Evolutionary conservation across 805 yeast genomes (phyloP).

Genomic region (Jamesozyma spencerorum): DNA sequence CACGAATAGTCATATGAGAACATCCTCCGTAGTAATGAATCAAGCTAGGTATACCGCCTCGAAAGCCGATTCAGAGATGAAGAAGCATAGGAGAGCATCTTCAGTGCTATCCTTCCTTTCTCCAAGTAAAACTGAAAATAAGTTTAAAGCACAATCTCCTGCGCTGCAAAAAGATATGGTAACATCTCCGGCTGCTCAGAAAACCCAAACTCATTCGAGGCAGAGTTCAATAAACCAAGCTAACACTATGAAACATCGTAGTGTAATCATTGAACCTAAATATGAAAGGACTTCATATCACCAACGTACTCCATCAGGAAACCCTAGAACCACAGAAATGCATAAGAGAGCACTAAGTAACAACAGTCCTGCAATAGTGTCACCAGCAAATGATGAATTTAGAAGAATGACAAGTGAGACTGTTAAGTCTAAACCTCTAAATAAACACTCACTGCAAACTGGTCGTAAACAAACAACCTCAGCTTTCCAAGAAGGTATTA

Average conservation of each 20-base stretch:
- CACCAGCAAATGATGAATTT: neutral
- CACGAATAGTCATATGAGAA: neutral
- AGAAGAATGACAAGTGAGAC: conserved; percentile 4
- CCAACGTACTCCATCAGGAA: neutral
- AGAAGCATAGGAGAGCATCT: conserved; percentile 49
- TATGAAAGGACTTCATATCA: neutral
- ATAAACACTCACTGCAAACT: conserved; percentile 25
- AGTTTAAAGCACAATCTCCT: conserved; percentile 3
- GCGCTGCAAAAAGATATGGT: neutral
- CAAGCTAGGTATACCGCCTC: conserved; percentile 8
- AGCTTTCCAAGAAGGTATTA: conserved; percentile 83
- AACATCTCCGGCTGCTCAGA: neutral
- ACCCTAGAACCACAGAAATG: neutral
- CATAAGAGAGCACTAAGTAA: conserved; percentile 38
- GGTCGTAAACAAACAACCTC: conserved; percentile 52
- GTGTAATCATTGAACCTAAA: neutral
- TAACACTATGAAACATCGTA: neutral
- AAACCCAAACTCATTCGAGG: conserved; percentile 5
- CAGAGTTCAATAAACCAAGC: conserved; percentile 4
- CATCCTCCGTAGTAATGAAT: conserved; percentile 1
- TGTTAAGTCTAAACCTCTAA: conserved; percentile 24
- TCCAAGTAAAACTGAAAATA: conserved; percentile 16
- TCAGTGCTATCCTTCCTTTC: conserved; percentile 47
- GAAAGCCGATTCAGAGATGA: conserved; percentile 17
- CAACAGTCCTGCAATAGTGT: conserved; percentile 25